phyloP scores from a whole-genome alignment of 495 filamentous ascomycete species.

The Penicillium bialowiezense region DNA sequence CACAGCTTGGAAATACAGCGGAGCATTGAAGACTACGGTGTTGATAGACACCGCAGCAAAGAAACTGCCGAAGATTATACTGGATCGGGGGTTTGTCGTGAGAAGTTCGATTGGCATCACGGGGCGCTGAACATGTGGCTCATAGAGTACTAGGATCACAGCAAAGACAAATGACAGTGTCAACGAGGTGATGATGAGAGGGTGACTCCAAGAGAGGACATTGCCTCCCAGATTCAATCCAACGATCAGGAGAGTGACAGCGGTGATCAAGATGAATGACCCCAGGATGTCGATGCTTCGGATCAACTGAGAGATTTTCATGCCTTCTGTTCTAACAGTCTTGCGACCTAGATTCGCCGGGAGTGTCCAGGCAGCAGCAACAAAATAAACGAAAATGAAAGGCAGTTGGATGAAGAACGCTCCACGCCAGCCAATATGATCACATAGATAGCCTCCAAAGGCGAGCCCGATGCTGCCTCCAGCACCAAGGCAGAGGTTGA shows the following conservation, averaged over 20 bases:
- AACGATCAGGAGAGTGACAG: slow-evolving; percentile 66
- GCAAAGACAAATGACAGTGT: slow-evolving; percentile 53
- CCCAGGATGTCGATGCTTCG: slow-evolving; percentile 67
- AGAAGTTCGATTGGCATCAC: slow-evolving; percentile 71
- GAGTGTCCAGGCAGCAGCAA: slow-evolving; percentile 54
- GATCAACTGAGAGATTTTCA: slow-evolving; percentile 56
- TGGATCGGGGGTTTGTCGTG: slow-evolving; percentile 55
- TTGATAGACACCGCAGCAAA: slow-evolving; percentile 62
- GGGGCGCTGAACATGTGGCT: slow-evolving; percentile 57
- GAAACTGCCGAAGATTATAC: slow-evolving; percentile 69
- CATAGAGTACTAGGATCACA: slow-evolving; percentile 59
- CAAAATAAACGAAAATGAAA: slow-evolving; percentile 56
- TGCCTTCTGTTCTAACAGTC: slow-evolving; percentile 37
- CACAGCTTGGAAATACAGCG: slow-evolving; percentile 78
- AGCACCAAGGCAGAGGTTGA: slow-evolving; percentile 66
- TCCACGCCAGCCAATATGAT: slow-evolving; percentile 71
- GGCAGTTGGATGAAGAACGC: slow-evolving; percentile 69
- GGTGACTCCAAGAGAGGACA: slow-evolving; percentile 68
- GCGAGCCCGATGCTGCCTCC: slow-evolving; percentile 66
- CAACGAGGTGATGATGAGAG: slow-evolving; percentile 63
- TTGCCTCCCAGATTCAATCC: slow-evolving; percentile 79
- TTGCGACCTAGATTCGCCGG: slow-evolving; percentile 59
- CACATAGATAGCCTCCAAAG: slow-evolving; percentile 70
- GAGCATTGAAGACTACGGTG: slow-evolving; percentile 73
- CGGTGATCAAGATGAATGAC: slow-evolving; percentile 59